phyloP scores from a whole-genome alignment of 768 basidiomycete genomes.

The Amanita exitialis region DNA sequence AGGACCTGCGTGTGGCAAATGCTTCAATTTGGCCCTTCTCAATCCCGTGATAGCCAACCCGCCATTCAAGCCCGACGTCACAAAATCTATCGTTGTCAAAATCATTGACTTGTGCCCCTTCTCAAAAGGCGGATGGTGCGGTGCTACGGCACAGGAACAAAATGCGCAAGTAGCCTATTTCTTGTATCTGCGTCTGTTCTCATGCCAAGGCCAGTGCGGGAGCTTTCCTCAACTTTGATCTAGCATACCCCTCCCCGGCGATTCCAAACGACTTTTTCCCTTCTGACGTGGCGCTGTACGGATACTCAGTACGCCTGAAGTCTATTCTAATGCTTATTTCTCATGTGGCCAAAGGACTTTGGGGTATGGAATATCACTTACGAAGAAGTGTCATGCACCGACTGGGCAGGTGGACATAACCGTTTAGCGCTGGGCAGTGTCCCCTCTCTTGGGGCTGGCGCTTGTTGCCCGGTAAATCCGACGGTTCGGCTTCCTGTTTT shows the following conservation, averaged over 20 bases:
- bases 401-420: slow-evolving; percentile 57
- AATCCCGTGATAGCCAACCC: slow-evolving; percentile 59
- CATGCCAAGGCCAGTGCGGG: slow-evolving; percentile 39
- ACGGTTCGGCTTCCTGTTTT: slow-evolving; percentile 26
- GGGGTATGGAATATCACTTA: slow-evolving; percentile 83
- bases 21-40: slow-evolving; percentile 69
- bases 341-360: slow-evolving; percentile 46
- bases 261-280: slow-evolving; percentile 72
- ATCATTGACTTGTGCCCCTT: slow-evolving; percentile 74
- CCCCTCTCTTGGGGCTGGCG: slow-evolving; percentile 39
- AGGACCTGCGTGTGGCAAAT: slow-evolving; percentile 69
- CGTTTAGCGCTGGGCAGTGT: slow-evolving; percentile 62
- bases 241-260: slow-evolving; percentile 64
- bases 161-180: slow-evolving; percentile 48
- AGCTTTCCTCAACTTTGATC: slow-evolving; percentile 70
- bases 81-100: slow-evolving; percentile 62
- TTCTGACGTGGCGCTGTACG: slow-evolving; percentile 56
- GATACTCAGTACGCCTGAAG: slow-evolving; percentile 28
- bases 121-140: slow-evolving; percentile 57
- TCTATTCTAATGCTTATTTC: not conserved
- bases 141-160: slow-evolving; percentile 46
- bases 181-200: not conserved
- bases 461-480: slow-evolving; percentile 68
- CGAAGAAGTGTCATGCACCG: slow-evolving; percentile 48
- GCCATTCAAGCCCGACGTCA: slow-evolving; percentile 53